Evolutionary conservation across 2,329 filamentous ascomycete genomes (phyloP), one percentile per base, ranked within the genome.

Genomic region (Pezicula carpinea): DNA sequence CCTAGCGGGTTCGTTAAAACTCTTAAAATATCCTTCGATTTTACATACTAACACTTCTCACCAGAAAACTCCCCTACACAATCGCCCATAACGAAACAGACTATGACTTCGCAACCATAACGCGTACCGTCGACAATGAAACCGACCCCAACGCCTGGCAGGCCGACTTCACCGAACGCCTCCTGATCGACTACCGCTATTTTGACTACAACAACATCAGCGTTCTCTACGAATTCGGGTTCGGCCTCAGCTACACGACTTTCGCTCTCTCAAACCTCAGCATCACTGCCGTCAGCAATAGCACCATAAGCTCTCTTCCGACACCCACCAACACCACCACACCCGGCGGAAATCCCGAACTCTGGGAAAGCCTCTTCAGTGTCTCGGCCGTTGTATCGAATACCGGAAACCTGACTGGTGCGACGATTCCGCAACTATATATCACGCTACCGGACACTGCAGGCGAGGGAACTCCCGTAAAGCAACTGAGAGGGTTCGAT

Each of bases 401-500:
- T 55, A 75, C 71, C 0, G 78, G 79, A 4, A 57, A 54, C 15
- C 46, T 59, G 5, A 18, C 49, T 4, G 59, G 53, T 8, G 57
- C 58, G 43, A 52, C 54, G n/a, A 54, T 60, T 14, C 49, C 56
- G 4, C 59, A 62, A 47, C 41, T 62, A n/a, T 60, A 60, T 41
- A 26, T 45, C 38, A 35, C 38, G 8, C 19, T 26, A 23, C 38
- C 18, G 5, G 38, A 21, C 13, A 14, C 38, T 6, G 38, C 38
- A 8, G 19, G 19, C 5, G 19, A 22, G 15, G 66, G 54, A 6
- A 69, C 70, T 3, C 83, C 85, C 0, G 69, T 75, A 1, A 69
- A 73, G 39, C 79, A 84, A 59, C 68, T 85, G 10, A 73, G 82
- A 1, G 80, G 82, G 8, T 85, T 85, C 51, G 72, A 75, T 23